Base-by-base conservation (phyloP, 768 basidiomycete genomes). In the Lactifluus pinguis region DNA sequence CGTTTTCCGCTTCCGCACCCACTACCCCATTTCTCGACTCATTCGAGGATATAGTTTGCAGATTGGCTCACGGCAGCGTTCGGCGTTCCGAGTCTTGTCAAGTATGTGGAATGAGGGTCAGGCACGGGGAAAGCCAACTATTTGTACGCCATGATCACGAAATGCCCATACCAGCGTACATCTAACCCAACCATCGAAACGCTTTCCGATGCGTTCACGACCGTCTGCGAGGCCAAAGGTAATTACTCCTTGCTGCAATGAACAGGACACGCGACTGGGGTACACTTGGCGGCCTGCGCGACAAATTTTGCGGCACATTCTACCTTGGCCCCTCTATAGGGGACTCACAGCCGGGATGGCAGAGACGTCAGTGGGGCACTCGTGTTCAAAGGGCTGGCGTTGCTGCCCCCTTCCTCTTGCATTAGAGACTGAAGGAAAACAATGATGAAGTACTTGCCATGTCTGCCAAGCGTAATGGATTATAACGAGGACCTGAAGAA, bases 121-220 rank as follows among this genome's bases (percentile, higher is more conserved):
- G 34, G 42, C 51, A 45, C 29, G 30, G 55, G 4, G 60, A 60
- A 60, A 25, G 49, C 36, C n/a, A 65, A 65, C 59, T 61, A 65
- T 48, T 65, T 66, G 59, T 63, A 69, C 55, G 53, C 56, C 41
- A 65, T 65, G 61, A 66, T 69, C 38, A 63, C 62, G 14, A 42
- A 34, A 13, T n/a, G 29, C 25, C 66, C 63, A 9, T 63, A 60
- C 14, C 8, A 38, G 8, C 61, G 63, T 36, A 52, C 61, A 29
- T 57, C 61, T 11, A 19, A 63, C 32, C 60, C 65, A 19, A 59
- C 61, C 17, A 34, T 63, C 10, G 67, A 66, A 53, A 53, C 49
- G 8, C 57, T 65, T 21, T 52, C 65, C 15, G 61, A 69, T 42
- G 53, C 53, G 44, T 65, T 64, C 52, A 66, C 66, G 63, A 53